Percentiles rank a stretch among this genome's conserved stretches.
These are phyloP conservation scores for Leccinum pachyderme DNA, from an alignment of 1,284 basidiomycete species.

Conservation along the genomic window DNA sequence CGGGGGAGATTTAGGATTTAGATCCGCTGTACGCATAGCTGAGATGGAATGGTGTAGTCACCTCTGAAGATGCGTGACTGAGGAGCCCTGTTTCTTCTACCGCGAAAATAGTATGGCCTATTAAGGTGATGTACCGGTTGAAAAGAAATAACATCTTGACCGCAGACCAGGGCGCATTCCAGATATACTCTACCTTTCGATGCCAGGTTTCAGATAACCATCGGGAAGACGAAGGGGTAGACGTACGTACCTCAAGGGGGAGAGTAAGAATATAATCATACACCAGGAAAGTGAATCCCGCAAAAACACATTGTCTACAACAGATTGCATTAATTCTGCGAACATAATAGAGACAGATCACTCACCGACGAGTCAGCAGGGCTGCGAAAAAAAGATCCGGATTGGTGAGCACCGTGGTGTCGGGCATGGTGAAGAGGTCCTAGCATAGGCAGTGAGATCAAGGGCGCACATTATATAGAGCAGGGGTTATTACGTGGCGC, in stretches of 20 bases:
- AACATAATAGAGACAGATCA: background rate
- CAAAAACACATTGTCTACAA: background rate
- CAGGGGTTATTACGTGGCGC: background rate
- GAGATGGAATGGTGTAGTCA: background rate
- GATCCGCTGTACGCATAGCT: too few species aligned
- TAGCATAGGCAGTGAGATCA: background rate
- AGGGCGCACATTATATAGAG: background rate
- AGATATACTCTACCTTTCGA: slow-evolving; percentile 13
- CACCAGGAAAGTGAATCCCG: slow-evolving; percentile 6
- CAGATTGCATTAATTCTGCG: background rate
- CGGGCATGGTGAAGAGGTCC: background rate
- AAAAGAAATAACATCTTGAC: slow-evolving; percentile 13
- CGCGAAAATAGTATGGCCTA: slow-evolving; percentile 1
- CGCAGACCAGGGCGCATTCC: slow-evolving; percentile 8
- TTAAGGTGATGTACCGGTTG: slow-evolving; percentile 15
- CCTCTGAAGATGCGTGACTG: background rate
- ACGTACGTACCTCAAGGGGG: slow-evolving; percentile 5
- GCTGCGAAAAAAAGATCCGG: background rate
- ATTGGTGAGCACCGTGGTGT: background rate
- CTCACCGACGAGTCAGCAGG: background rate
- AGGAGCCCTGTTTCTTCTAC: background rate
- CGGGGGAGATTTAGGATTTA: background rate
- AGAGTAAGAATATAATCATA: slow-evolving; percentile 17
- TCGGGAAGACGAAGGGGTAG: background rate
- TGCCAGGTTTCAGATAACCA: background rate